Conservation (phyloP, 257 asterid species). For the Osmanthus fragrans region DNA sequence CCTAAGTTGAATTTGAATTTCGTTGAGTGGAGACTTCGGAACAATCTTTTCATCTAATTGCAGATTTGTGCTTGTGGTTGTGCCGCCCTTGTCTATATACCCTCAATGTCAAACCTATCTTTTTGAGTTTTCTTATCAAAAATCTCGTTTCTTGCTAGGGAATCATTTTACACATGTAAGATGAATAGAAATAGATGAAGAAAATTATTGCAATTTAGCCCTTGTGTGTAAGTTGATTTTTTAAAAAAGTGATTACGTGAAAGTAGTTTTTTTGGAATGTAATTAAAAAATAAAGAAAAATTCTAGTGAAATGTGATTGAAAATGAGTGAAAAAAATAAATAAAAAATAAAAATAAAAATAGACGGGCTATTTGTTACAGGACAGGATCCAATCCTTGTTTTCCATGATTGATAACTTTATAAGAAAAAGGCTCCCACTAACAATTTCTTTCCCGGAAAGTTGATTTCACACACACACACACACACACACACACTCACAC, state of each 20-base stretch:
- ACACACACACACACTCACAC: not conserved
- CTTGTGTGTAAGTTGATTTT: too few relatives aligned
- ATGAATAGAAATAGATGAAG: not conserved
- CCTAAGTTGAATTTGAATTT: slow-evolving; percentile 14
- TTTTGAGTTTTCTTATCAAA: slow-evolving; percentile 9
- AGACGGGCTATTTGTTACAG: slow-evolving; percentile 16
- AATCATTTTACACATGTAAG: slow-evolving; percentile 7
- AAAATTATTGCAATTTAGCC: slow-evolving; percentile 4
- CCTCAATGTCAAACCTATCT: slow-evolving; percentile 29
- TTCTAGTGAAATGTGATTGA: too few relatives aligned
- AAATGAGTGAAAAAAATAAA: too few relatives aligned
- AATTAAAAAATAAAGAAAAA: too few relatives aligned
- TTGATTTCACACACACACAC: not conserved
- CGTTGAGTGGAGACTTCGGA: not conserved
- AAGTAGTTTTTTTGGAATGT: too few relatives aligned
- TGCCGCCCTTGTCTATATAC: not conserved
- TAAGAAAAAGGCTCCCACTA: slow-evolving; percentile 17
- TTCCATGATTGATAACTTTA: slow-evolving; percentile 16
- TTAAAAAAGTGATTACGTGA: too few relatives aligned
- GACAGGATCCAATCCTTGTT: slow-evolving; percentile 10
- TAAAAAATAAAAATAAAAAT: too few relatives aligned
- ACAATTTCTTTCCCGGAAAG: slow-evolving; percentile 23
- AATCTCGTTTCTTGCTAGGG: not conserved
- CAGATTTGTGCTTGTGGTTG: not conserved
- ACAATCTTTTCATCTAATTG: not conserved